A percentile compares a stretch with the other conserved stretches of the same genome.
These are phyloP conservation scores for Ophiosphaerella narmari DNA, from an alignment of 2,329 filamentous ascomycete species.

Conservation along the genomic window DNA sequence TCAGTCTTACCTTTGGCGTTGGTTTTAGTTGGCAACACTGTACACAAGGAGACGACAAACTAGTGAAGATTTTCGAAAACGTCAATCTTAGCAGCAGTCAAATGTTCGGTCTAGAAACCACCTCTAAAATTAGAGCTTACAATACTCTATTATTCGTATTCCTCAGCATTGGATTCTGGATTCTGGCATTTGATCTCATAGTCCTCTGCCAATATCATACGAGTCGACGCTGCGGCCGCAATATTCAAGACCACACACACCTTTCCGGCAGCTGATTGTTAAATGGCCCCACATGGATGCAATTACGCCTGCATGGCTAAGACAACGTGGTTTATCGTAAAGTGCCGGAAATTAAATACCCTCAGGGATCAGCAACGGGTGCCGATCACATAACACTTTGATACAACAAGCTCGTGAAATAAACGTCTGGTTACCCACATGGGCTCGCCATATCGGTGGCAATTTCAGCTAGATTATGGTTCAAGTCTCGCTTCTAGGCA, in stretches of 20 bases:
- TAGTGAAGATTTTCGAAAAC: too few relatives aligned
- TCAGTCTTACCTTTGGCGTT: too few relatives aligned
- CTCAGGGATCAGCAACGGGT: background rate
- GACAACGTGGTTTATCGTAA: conserved; percentile 5
- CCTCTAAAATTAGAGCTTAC: background rate
- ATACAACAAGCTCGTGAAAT: conserved; percentile 5
- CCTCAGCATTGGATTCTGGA: conserved; percentile 24
- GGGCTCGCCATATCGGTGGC: background rate
- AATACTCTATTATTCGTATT: conserved; percentile 20
- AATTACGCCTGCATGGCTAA: conserved; percentile 4
- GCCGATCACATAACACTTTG: conserved; percentile 8
- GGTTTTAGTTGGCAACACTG: too few relatives aligned
- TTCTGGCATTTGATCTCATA: background rate
- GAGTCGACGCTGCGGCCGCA: conserved; percentile 9
- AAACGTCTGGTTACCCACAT: background rate
- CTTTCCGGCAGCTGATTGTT: background rate
- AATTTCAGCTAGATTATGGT: conserved; percentile 9
- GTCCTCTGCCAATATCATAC: conserved; percentile 8
- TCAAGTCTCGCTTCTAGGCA: background rate
- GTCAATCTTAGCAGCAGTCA: too few relatives aligned
- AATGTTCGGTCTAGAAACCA: background rate
- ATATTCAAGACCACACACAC: conserved; percentile 6
- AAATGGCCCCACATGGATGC: conserved; percentile 12
- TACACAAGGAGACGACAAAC: too few relatives aligned
- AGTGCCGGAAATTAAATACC: conserved; percentile 14